A percentile compares a stretch with the other conserved stretches of the same genome.
phyloP scores from a whole-genome alignment of 129 eudicot genomes.

The Oenanthe sinensis region DNA sequence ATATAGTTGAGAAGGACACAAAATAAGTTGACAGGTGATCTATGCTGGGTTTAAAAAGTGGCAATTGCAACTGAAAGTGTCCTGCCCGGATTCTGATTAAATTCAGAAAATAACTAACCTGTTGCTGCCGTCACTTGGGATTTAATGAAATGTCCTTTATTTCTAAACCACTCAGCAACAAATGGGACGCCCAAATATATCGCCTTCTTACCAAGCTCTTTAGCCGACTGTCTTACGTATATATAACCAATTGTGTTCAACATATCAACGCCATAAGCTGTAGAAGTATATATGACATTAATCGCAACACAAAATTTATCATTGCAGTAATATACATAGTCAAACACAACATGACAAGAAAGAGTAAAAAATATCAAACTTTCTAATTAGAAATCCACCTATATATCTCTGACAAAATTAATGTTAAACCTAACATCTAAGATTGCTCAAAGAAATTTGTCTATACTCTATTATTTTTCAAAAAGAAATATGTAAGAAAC shows the following conservation, averaged over 20 bases:
- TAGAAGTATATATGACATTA: conserved; percentile 10
- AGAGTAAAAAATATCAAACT: not conserved
- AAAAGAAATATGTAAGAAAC: not conserved
- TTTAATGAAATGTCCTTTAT: conserved; percentile 87
- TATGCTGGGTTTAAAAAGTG: not conserved
- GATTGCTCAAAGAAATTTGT: not conserved
- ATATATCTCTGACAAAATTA: not conserved
- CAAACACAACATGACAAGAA: not conserved
- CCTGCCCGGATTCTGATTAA: not conserved
- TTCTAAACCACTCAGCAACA: conserved; percentile 96
- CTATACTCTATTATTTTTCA: no score
- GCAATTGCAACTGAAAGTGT: not conserved
- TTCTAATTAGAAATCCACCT: not conserved
- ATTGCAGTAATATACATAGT: conserved; percentile 1
- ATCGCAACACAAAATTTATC: not conserved
- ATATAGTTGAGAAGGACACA: not conserved
- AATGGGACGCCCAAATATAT: conserved; percentile 81
- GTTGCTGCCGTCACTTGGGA: conserved; percentile 99
- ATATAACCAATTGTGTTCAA: conserved; percentile 90
- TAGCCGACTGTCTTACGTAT: conserved; percentile 79
- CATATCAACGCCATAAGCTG: conserved; percentile 99
- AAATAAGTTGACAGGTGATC: not conserved
- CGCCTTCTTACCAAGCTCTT: conserved; percentile 95
- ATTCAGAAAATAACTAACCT: conserved; percentile 30
- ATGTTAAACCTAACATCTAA: not conserved